These are phyloP conservation scores for Ampelocalamus luodianensis DNA, from an alignment of 176 grass and related monocot genomes.

Conservation along the genomic window DNA sequence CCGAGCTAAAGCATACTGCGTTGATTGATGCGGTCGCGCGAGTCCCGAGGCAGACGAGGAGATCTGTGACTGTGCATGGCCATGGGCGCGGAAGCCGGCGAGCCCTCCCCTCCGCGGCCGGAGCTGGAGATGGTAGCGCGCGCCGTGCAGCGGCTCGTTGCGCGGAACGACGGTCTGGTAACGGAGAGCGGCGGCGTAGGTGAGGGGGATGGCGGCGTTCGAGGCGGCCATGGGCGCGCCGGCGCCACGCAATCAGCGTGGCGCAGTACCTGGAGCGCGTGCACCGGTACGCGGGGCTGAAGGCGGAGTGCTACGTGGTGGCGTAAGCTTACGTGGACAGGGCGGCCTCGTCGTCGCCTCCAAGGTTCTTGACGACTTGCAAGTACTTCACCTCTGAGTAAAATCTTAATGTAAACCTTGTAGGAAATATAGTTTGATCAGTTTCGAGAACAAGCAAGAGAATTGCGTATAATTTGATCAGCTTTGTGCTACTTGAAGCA, in stretches of 20 bases:
- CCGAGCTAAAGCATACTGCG: too few relatives aligned
- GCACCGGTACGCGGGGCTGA: slow-evolving; percentile 67
- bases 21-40: background rate
- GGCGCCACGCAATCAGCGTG: slow-evolving; percentile 70
- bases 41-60: background rate
- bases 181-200: background rate
- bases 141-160: slow-evolving; percentile 73
- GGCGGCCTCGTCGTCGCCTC: slow-evolving; percentile 79
- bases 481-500: too few relatives aligned
- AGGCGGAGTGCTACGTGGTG: slow-evolving; percentile 75
- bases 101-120: slow-evolving; percentile 13
- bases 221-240: slow-evolving; percentile 41
- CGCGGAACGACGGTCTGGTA: slow-evolving; percentile 64
- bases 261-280: slow-evolving; percentile 87
- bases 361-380: slow-evolving; percentile 93
- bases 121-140: slow-evolving; percentile 61
- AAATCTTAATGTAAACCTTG: background rate
- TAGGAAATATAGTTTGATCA: background rate
- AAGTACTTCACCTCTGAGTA: slow-evolving; percentile 4
- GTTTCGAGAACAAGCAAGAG: too few relatives aligned
- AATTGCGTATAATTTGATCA: background rate
- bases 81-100: background rate
- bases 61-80: background rate
- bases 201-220: slow-evolving; percentile 58
- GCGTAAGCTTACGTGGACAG: slow-evolving; percentile 78